These are phyloP conservation scores for Coemansia sp. DNA, from an alignment of 192 early-diverging fungal species.

Conservation along the genomic window DNA sequence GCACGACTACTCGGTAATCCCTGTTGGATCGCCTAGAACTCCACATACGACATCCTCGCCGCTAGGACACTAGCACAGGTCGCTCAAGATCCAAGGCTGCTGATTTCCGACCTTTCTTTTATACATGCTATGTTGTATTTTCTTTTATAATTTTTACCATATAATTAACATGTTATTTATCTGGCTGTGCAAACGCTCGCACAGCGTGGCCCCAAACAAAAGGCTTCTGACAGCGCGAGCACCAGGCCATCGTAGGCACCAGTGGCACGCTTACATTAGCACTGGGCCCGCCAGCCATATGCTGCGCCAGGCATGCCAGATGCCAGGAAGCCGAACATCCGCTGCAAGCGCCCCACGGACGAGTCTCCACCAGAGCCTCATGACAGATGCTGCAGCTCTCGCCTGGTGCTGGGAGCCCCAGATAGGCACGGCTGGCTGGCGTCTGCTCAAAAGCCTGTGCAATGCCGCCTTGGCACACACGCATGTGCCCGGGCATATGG, in stretches of 20 bases:
- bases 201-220: conserved; percentile 38
- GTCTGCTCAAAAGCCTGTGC: conserved; percentile 19
- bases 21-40: conserved; percentile 8
- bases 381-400: conserved; percentile 33
- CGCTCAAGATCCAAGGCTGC: too few species aligned
- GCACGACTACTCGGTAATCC: conserved; percentile 19
- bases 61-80: neutral
- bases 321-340: conserved; percentile 38
- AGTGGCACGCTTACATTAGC: neutral
- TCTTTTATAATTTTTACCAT: too few species aligned
- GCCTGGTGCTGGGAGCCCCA: conserved; percentile 36
- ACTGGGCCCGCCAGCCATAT: neutral
- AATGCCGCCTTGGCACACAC: conserved; percentile 10
- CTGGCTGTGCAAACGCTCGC: conserved; percentile 23
- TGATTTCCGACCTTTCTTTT: too few species aligned
- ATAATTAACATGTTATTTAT: too few species aligned
- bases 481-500: conserved; percentile 20
- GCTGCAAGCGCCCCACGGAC: conserved; percentile 39
- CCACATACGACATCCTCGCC: conserved; percentile 5
- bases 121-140: neutral
- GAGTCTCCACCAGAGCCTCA: conserved; percentile 10
- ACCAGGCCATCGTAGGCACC: conserved; percentile 29
- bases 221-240: conserved; percentile 15
- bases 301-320: conserved; percentile 33
- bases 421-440: conserved; percentile 6